These are phyloP conservation scores for Globisporangium iwayamae DNA, from an alignment of 352 stramenopile species.

Conservation along the genomic window DNA sequence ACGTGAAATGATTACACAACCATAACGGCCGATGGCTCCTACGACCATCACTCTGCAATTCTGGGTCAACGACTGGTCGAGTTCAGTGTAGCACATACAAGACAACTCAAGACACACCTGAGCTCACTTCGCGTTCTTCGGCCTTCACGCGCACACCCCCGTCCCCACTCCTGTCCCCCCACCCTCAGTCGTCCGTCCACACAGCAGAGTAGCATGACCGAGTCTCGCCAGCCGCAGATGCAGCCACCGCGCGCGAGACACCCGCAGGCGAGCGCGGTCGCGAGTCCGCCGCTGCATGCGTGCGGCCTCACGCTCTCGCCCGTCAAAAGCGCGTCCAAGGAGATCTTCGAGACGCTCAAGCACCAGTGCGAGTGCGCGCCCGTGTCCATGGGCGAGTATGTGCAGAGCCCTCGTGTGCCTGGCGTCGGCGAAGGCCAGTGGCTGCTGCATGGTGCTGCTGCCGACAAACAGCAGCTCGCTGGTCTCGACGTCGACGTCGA, in stretches of 20 bases:
- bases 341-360: constrained; percentile 55
- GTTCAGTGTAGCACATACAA: background rate
- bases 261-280: background rate
- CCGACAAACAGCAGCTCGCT: constrained; percentile 21
- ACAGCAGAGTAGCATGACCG: background rate
- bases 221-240: background rate
- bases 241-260: background rate
- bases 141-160: background rate
- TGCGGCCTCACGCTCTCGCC: constrained; percentile 37
- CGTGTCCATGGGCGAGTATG: constrained; percentile 80
- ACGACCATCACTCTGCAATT: constrained; percentile 11
- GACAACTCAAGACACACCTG: no score
- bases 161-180: background rate
- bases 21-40: background rate
- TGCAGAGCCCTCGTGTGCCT: constrained; percentile 41
- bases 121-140: constrained; percentile 7
- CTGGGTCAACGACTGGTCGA: constrained; percentile 13
- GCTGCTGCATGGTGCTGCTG: constrained; percentile 17
- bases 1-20: background rate
- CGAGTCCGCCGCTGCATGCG: constrained; percentile 20
- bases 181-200: background rate
- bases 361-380: constrained; percentile 62
- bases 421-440: constrained; percentile 22
- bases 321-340: constrained; percentile 37
- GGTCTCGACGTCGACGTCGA: constrained; percentile 11